Evolutionary conservation across 2,329 filamentous ascomycete species (phyloP).

Genomic region (Phyllosticta paracitricarpa): DNA sequence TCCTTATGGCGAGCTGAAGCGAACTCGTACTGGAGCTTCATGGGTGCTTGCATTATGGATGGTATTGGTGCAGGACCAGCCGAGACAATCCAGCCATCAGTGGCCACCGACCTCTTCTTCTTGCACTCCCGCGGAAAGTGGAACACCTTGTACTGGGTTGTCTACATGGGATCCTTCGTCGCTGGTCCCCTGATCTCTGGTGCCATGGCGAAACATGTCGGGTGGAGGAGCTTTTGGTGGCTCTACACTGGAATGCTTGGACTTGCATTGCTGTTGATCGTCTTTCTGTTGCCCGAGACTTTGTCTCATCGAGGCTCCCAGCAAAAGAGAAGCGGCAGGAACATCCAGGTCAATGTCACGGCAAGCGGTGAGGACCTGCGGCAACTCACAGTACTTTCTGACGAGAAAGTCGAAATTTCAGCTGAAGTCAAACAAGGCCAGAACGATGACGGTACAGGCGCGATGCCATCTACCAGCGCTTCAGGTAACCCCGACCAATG

Average conservation of each 20-base stretch:
- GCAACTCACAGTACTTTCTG: neutral
- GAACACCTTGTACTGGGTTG: constrained; percentile 51
- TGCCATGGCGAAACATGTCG: constrained; percentile 48
- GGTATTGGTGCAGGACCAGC: constrained; percentile 53
- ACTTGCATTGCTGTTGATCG: constrained; percentile 39
- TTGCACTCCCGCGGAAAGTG: constrained; percentile 54
- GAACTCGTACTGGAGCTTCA: constrained; percentile 49
- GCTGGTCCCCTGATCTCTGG: constrained; percentile 50
- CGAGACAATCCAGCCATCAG: constrained; percentile 51
- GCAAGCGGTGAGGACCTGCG: constrained; percentile 1
- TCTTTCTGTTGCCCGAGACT: constrained; percentile 56
- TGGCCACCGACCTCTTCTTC: constrained; percentile 57
- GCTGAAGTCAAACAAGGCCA: constrained; percentile 18
- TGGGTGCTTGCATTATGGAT: constrained; percentile 53
- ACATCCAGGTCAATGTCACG: constrained; percentile 18
- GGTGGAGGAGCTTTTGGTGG: constrained; percentile 58
- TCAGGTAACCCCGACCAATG: constrained; percentile 38
- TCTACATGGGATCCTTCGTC: constrained; percentile 54
- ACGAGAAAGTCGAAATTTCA: constrained; percentile 18
- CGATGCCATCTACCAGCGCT: constrained; percentile 25
- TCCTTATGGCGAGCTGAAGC: constrained; percentile 51
- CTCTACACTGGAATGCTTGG: constrained; percentile 48
- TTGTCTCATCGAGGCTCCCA: constrained; percentile 40
- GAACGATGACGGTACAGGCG: constrained; percentile 12
- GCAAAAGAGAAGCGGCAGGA: neutral